Evolutionary conservation across 225 moss, liverwort and hornwort species (phyloP), one percentile per base, ranked within the genome.

Genomic region (Straminergon stramineum): DNA sequence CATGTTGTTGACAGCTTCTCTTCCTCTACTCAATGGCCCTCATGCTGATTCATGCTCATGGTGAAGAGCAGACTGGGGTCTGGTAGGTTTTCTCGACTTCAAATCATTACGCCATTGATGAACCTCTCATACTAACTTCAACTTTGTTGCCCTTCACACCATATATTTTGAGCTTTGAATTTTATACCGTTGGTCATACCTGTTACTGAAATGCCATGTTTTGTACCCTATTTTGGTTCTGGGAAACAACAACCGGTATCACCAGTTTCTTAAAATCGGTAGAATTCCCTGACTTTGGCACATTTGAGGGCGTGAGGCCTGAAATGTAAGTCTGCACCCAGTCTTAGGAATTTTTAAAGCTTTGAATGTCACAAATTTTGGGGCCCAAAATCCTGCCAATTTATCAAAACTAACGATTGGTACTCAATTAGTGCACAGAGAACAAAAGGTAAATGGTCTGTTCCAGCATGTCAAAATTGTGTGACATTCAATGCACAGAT

Each of bases 391-490:
- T 77, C 53, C 5, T 0, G 7, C 9, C 34, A 52, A 11, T 76
- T 51, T 52, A 3, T 20, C 7, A 0, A 52, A 32, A 34, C 21
- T 52, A 7, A 23, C 3, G 0, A 14, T 76, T 0, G 8, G 21
- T 34, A 79, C 23, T 56, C 24, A 27, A 28, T 4, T 26, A 26
- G 15, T 57, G 39, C 57, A n/a, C 7, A 27, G 4, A 56, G n/a
- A 80, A 28, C 11, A 3, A 28, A 27, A 80, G 7, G 6, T 26
- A n/a, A 57, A 57, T n/a, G 6, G 18, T 55, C 15, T 23, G 22
- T 35, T 77, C 22, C 77, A 77, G 15, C 35, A 35, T 58, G 78
- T 76, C 23, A 34, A 35, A 35, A 9, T 55, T 55, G 55, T 48
- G 48, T 15, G 78, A 24, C 15, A 22, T 37, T 28, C 17, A 57